These are phyloP conservation scores for Ustilago xerochloae DNA, from an alignment of 1,284 basidiomycete genomes.

Conservation along the genomic window DNA sequence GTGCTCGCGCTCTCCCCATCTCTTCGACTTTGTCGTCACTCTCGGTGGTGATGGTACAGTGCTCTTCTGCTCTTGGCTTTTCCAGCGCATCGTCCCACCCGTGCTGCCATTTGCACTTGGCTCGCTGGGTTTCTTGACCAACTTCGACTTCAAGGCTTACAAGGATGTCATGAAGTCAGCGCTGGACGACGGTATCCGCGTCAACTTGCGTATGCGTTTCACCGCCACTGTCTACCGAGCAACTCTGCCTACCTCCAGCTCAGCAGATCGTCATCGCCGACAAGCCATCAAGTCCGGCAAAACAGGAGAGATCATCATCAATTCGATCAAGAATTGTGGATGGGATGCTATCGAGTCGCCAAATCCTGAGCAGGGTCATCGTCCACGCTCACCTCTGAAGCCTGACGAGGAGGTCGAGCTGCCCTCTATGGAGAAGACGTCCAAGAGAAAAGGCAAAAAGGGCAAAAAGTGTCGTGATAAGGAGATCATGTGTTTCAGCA, in stretches of 20 bases:
- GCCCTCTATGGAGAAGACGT: slow-evolving; percentile 20
- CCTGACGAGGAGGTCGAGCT: slow-evolving; percentile 29
- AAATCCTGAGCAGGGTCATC: slow-evolving; percentile 13
- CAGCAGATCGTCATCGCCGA: slow-evolving; percentile 49
- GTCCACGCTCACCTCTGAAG: slow-evolving; percentile 16
- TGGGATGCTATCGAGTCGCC: slow-evolving; percentile 63
- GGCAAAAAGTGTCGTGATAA: slow-evolving; percentile 77
- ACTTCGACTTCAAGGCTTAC: slow-evolving; percentile 93
- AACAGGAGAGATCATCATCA: slow-evolving; percentile 66
- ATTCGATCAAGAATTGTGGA: slow-evolving; percentile 59
- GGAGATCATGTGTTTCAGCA: slow-evolving; percentile 98
- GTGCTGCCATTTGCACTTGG: slow-evolving; percentile 98
- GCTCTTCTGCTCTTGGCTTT: slow-evolving; percentile 98
- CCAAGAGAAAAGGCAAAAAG: slow-evolving; percentile 74
- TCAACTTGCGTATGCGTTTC: slow-evolving; percentile 98
- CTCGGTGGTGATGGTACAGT: slow-evolving; percentile 96
- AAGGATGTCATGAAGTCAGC: slow-evolving; percentile 86
- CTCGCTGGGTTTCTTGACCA: slow-evolving; percentile 96
- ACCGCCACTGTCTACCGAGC: slow-evolving; percentile 90
- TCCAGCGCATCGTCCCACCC: slow-evolving; percentile 96
- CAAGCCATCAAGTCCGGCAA: slow-evolving; percentile 62
- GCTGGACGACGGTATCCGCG: slow-evolving; percentile 91
- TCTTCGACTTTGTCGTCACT: slow-evolving; percentile 99
- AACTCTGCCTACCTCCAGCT: slow-evolving; percentile 42
- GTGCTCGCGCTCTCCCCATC: slow-evolving; percentile 89